Percentiles rank a stretch among this genome's conserved stretches.
Conservation (phyloP, 192 early-diverging fungal genomes). For the Mortierella claussenii region DNA sequence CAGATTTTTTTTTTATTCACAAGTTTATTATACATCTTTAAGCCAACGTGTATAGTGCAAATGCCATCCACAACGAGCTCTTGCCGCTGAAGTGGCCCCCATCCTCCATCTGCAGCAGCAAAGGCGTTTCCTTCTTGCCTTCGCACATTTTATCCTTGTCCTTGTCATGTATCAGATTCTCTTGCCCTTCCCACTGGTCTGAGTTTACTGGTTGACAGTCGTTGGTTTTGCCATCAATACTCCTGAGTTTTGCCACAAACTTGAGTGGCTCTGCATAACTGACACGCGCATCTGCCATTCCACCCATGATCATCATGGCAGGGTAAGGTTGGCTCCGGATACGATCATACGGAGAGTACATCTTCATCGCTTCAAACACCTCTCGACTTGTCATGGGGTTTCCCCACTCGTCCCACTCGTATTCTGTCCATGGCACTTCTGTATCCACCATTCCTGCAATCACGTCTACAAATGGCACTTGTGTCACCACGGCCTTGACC, state of each 20-base stretch:
- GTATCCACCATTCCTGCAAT: constrained; percentile 44
- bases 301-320: constrained; percentile 45
- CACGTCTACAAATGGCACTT: constrained; percentile 51
- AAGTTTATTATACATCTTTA: not conserved
- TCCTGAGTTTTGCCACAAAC: constrained; percentile 45
- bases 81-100: constrained; percentile 36
- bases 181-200: constrained; percentile 2
- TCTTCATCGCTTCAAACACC: constrained; percentile 49
- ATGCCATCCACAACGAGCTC: constrained; percentile 48
- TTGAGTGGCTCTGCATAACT: constrained; percentile 49
- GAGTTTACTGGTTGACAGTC: constrained; percentile 18
- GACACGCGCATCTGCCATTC: constrained; percentile 24
- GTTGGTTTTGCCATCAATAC: constrained; percentile 45
- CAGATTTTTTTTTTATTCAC: not conserved
- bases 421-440: constrained; percentile 44
- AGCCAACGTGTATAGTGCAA: constrained; percentile 43
- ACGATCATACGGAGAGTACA: constrained; percentile 45
- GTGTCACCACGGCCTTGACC: constrained; percentile 45
- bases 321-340: constrained; percentile 47
- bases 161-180: not conserved
- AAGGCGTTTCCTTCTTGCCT: constrained; percentile 33
- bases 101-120: constrained; percentile 42
- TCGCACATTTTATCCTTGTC: constrained; percentile 19
- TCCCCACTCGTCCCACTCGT: constrained; percentile 54
- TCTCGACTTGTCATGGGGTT: constrained; percentile 31